Conservation (phyloP, 176 grass and related monocot genomes). For the Luzula sylvatica region DNA sequence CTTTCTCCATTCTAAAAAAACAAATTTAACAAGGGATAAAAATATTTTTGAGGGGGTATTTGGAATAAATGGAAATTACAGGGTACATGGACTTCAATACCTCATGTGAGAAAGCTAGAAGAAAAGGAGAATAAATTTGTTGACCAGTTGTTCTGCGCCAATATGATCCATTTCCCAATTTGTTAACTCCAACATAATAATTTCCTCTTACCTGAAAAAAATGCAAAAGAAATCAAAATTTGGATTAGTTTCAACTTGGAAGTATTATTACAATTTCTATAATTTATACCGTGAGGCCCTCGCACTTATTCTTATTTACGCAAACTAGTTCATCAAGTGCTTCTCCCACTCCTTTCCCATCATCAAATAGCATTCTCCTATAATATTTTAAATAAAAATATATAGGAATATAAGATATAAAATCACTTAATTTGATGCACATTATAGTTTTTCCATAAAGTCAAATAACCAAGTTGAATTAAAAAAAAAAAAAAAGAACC, state of each 20-base stretch:
- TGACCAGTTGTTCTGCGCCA: slow-evolving; percentile 72
- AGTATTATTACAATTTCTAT: background rate
- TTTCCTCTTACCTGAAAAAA: slow-evolving; percentile 52
- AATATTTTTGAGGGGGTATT: background rate
- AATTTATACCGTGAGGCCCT: slow-evolving; percentile 60
- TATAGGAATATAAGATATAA: background rate
- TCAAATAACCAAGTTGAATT: background rate
- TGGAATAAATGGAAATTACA: background rate
- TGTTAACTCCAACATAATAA: slow-evolving; percentile 60
- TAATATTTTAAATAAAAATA: slow-evolving; percentile 15
- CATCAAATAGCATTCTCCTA: slow-evolving; percentile 62
- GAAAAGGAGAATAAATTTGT: slow-evolving; percentile 80
- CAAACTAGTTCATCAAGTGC: slow-evolving; percentile 69
- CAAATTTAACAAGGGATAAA: background rate
- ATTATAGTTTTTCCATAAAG: background rate
- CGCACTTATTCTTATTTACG: slow-evolving; percentile 25
- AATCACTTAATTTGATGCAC: too few species aligned
- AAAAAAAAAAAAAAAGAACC: slow-evolving; percentile 28
- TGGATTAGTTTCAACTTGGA: background rate
- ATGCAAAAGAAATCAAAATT: background rate
- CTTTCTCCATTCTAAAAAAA: slow-evolving; percentile 45
- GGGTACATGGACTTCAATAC: slow-evolving; percentile 25
- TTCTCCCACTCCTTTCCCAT: slow-evolving; percentile 52
- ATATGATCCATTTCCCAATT: slow-evolving; percentile 57
- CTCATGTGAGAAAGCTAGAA: slow-evolving; percentile 75